Percentiles rank a stretch among this genome's conserved stretches.
Evolutionary conservation across 2,329 filamentous ascomycete genomes (phyloP).

Genomic region (Beauveria australis): DNA sequence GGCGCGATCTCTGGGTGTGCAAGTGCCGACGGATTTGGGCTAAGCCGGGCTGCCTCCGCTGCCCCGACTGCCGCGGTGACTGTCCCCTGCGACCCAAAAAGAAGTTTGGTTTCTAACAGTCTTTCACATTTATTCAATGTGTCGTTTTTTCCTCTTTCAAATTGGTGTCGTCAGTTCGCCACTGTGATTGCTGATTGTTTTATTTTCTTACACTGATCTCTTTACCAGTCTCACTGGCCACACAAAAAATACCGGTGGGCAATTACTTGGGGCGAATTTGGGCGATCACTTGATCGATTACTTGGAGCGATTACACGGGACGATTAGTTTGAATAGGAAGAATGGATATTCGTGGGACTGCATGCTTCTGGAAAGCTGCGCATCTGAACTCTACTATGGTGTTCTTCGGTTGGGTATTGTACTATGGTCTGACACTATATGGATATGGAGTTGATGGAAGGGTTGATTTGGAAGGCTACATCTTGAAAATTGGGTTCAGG

Average conservation of each 20-base stretch:
- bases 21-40: slow-evolving; percentile 28
- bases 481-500: not conserved
- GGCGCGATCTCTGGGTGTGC: slow-evolving; percentile 33
- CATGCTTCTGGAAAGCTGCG: slow-evolving; percentile 3
- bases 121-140: not conserved
- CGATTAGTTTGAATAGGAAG: not conserved
- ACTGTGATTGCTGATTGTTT: not conserved
- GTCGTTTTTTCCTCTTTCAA: not conserved
- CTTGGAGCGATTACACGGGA: not conserved
- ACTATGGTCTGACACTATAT: not conserved
- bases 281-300: not conserved
- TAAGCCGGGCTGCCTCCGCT: slow-evolving; percentile 27
- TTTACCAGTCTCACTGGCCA: not conserved
- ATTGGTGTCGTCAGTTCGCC: not conserved
- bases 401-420: not conserved
- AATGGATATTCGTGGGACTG: not conserved
- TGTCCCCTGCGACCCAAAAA: slow-evolving; percentile 28
- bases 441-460: not conserved
- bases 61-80: slow-evolving; percentile 26
- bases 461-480: not conserved
- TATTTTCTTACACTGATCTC: not conserved
- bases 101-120: slow-evolving; percentile 17
- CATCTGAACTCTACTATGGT: not conserved
- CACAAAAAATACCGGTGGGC: not conserved
- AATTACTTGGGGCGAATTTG: not conserved